A percentile compares a stretch with the other conserved stretches of the same genome.
Evolutionary conservation across 1,139 yeast species (phyloP).

Genomic region (Candida gigantensis): DNA sequence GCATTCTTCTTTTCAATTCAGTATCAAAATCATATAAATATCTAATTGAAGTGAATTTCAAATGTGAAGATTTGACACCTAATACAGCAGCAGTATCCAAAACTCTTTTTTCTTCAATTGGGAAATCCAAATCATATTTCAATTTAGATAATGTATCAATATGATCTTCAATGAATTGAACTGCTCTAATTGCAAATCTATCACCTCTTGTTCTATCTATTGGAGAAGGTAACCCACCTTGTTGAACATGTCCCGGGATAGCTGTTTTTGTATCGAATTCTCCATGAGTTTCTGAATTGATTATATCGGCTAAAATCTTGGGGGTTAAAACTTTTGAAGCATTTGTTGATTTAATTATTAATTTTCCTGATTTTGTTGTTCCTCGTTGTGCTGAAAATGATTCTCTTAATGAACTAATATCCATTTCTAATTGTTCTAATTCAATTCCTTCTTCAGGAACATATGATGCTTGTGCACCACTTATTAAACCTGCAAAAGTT

Average conservation of each 20-base stretch:
- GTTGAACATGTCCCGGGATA: slow-evolving; percentile 97
- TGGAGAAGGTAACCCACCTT: slow-evolving; percentile 94
- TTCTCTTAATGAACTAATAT: slow-evolving; percentile 56
- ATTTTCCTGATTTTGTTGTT: slow-evolving; percentile 73
- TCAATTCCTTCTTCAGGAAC: slow-evolving; percentile 72
- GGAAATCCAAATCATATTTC: slow-evolving; percentile 36
- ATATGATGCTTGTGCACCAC: slow-evolving; percentile 76
- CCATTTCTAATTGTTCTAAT: slow-evolving; percentile 60
- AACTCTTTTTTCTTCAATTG: slow-evolving; percentile 34
- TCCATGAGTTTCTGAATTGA: slow-evolving; percentile 73
- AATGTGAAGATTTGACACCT: slow-evolving; percentile 79
- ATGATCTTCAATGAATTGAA: slow-evolving; percentile 74
- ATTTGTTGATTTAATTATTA: slow-evolving; percentile 80
- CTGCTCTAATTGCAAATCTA: slow-evolving; percentile 84
- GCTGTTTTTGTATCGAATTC: slow-evolving; percentile 92
- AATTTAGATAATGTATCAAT: slow-evolving; percentile 21
- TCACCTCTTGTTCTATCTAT: slow-evolving; percentile 93
- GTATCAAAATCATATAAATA: slow-evolving; percentile 86
- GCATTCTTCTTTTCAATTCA: slow-evolving; percentile 76
- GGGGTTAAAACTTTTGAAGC: slow-evolving; percentile 85
- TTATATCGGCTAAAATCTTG: slow-evolving; percentile 76
- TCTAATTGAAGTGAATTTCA: slow-evolving; percentile 72
- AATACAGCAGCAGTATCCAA: slow-evolving; percentile 76
- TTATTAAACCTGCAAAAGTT: slow-evolving; percentile 63
- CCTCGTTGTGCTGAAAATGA: slow-evolving; percentile 61